Base-by-base conservation (phyloP, 495 filamentous ascomycete species). In the Xylaria curta region DNA sequence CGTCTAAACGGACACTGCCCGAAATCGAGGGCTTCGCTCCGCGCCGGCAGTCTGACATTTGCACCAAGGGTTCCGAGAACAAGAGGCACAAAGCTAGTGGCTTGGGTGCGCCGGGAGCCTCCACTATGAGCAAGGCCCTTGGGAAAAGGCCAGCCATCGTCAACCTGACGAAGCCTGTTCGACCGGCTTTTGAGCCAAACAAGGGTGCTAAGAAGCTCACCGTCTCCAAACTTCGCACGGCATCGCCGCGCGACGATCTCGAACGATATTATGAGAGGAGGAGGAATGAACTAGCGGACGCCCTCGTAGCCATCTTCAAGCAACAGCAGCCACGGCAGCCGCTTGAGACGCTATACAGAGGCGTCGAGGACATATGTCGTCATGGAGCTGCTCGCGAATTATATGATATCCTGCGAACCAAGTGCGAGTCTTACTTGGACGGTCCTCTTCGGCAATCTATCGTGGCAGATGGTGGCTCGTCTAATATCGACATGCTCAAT, bases 291-390 rank as follows among this genome's bases (percentile, higher is more conserved):
- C 81, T 98, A 8, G 89, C 93, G 70, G 83, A 83, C 44, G 94
- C 93, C 2, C 83, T 99, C 59, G 82, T 83, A 4, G 87, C 90
- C 21, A 90, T 97, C 17, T 97, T 97, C 76, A 77, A 83, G 13
- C 83, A 87, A 44, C 83, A 86, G 67, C 86, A 88, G 69, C 86
- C 92, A 7, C 80, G 83, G 1, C 85, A 88, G 71, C 93, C 94
- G 15, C 81, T 97, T 54, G 96, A 98, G 78, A 91, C 93, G 70
- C 85, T 99, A 12, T 98, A 98, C 79, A 88, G 92, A 40, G 94
- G 92, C 0, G 92, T 94, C 0, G 95, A 98, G 84, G 95, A 95
- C 76, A 85, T 97, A 0, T 98, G 96, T 79, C 88, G 93, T 66
- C 90, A 91, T 71, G 92, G 89, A 3, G 86, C 87, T 72, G 91